Evolutionary conservation across 2,329 filamentous ascomycete genomes (phyloP).

Genomic region (Talaromyces sp.): DNA sequence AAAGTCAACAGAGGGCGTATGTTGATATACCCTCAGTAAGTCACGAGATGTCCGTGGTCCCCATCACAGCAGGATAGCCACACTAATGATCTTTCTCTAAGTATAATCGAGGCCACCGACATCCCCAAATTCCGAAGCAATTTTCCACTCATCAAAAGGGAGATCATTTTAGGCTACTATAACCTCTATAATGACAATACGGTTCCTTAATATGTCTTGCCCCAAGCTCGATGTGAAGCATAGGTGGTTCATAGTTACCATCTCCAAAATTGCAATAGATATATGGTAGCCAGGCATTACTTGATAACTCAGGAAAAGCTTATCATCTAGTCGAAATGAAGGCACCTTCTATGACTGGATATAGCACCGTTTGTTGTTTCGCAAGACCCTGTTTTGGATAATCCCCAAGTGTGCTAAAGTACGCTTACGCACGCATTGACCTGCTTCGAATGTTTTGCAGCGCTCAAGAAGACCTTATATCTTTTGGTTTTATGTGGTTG

Average conservation of each 20-base stretch:
- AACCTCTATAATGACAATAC: not conserved
- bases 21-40: constrained; percentile 2
- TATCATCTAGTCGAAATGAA: not conserved
- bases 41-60: not conserved
- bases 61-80: not conserved
- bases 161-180: not conserved
- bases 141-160: not conserved
- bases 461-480: too few relatives aligned
- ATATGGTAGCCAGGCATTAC: not conserved
- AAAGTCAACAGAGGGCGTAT: not conserved
- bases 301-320: not conserved
- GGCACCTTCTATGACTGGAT: not conserved
- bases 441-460: too few relatives aligned
- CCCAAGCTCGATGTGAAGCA: too few relatives aligned
- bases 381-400: too few relatives aligned
- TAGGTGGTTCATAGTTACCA: too few relatives aligned
- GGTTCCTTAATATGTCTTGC: too few relatives aligned
- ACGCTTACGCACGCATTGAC: too few relatives aligned
- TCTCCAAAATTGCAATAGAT: not conserved
- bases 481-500: too few relatives aligned
- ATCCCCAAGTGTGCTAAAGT: too few relatives aligned
- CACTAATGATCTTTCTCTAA: constrained; percentile 2
- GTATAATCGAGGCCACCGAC: constrained; percentile 3
- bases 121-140: not conserved
- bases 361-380: too few relatives aligned